Evolutionary conservation across 2,329 filamentous ascomycete species (phyloP).

Genomic region (Fusarium papillatum): DNA sequence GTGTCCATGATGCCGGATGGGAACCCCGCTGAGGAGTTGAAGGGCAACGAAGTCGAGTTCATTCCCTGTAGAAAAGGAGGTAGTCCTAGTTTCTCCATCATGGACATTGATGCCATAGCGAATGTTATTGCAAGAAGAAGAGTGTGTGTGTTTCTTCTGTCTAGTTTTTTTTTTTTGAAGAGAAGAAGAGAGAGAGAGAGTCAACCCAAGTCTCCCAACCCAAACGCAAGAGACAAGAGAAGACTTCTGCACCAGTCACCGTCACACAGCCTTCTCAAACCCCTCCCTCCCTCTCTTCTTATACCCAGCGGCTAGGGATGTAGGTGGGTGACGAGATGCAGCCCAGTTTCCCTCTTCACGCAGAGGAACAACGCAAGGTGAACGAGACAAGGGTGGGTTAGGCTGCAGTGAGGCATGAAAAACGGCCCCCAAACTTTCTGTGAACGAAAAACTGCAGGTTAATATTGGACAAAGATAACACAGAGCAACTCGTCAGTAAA

Average conservation of each 20-base stretch:
- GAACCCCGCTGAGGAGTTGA: conserved; percentile 39
- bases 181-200: not conserved
- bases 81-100: conserved; percentile 46
- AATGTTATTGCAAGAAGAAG: not conserved
- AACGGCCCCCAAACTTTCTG: not conserved
- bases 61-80: conserved; percentile 44
- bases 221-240: not conserved
- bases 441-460: not conserved
- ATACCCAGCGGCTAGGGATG: not conserved
- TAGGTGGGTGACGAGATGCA: conserved; percentile 6
- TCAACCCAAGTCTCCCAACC: not conserved
- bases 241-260: conserved; percentile 27
- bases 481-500: not conserved
- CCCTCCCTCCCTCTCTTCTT: conserved; percentile 16
- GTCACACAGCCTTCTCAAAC: conserved; percentile 24
- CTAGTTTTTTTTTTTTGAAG: not conserved
- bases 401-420: not conserved
- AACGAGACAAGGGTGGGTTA: not conserved
- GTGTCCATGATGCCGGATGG: conserved; percentile 55
- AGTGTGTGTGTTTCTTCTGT: not conserved
- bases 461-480: not conserved
- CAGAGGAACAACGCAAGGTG: not conserved
- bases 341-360: not conserved
- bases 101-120: conserved; percentile 43
- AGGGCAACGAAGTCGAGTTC: conserved; percentile 32